Percentiles rank a stretch among this genome's conserved stretches.
Evolutionary conservation across 345 rosid species (phyloP).

Genomic region (Salix arbutifolia): DNA sequence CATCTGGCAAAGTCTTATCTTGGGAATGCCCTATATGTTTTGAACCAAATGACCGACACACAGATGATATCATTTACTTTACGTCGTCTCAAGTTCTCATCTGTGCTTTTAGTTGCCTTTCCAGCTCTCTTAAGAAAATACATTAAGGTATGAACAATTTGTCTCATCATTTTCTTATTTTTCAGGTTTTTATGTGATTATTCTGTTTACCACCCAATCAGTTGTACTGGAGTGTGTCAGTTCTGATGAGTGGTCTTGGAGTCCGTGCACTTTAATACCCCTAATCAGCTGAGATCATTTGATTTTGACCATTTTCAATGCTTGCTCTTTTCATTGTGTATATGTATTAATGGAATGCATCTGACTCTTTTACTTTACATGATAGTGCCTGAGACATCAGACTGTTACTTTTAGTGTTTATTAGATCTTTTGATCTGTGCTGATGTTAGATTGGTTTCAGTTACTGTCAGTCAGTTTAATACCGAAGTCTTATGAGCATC

Average conservation of each 20-base stretch:
- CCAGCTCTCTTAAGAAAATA: slow-evolving; percentile 83
- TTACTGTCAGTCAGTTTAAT: background rate
- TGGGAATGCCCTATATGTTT: slow-evolving; percentile 80
- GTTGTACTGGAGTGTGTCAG: background rate
- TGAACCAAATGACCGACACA: slow-evolving; percentile 92
- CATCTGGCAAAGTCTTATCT: slow-evolving; percentile 91
- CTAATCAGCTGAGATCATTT: background rate
- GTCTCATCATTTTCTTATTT: background rate
- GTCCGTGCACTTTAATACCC: background rate
- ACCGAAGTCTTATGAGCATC: background rate
- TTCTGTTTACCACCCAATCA: background rate
- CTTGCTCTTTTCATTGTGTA: background rate
- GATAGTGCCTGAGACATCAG: background rate
- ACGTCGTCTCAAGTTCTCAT: slow-evolving; percentile 67
- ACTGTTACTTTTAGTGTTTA: background rate
- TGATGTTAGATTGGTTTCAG: background rate
- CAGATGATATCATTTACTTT: slow-evolving; percentile 85
- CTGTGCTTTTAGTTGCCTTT: slow-evolving; percentile 68
- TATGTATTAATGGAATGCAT: background rate
- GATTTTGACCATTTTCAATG: background rate
- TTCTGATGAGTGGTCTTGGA: background rate
- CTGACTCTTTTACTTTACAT: background rate
- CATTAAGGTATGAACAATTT: slow-evolving; percentile 51
- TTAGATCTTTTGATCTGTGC: background rate
- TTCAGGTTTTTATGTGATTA: background rate